Base-by-base conservation (phyloP, 2,329 filamentous ascomycete species). In the Domatiomyces catenatus region DNA sequence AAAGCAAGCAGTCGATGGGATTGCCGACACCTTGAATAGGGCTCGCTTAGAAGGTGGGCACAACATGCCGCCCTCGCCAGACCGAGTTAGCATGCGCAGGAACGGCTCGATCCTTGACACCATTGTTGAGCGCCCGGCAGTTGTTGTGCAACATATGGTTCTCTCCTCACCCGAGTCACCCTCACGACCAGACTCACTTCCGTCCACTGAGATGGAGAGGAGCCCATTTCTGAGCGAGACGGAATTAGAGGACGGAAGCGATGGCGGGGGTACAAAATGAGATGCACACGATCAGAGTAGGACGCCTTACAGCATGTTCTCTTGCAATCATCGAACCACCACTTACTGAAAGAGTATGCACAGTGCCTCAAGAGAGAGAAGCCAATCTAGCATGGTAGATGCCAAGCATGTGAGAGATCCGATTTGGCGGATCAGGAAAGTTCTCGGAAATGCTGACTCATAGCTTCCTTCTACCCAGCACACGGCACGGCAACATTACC, bases 171-270 rank as follows among this genome's bases (percentile, higher is more conserved):
- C 15, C 32, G 32, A 39, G 12, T 5, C 32, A 15, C 15, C 32
- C 5, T 15, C 32, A 39, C 32, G 32, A 39, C 50, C 55, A 17
- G 42, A 55, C n/a, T 53, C 53, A 5, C 53, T 59, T 15, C 55
- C 58, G 12, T 52, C 51, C 22, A 51, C 55, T 22, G 55, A 52
- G 22, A n/a, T 58, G 24, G 58, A 59, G 44, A 53, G 52, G 32
- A 59, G 56, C 47, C 59, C 59, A 12, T 60, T 60, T 43, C 42
- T 60, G 42, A 59, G 55, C 8, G 57, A 60, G 43, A 56, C 58
- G 32, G 58, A 59, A 43, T 28, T 50, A 15, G 53, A 55, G 43
- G 22, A 39, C 22, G 36, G 24, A 19, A 19, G 10, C 45, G 22
- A 39, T 12, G 22, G 48, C 17, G 20, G 20, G 24, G 46, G 15